A percentile compares a stretch with the other conserved stretches of the same genome.
Evolutionary conservation across 2,329 filamentous ascomycete species (phyloP).

Genomic region (Stachybotrys echinatus): DNA sequence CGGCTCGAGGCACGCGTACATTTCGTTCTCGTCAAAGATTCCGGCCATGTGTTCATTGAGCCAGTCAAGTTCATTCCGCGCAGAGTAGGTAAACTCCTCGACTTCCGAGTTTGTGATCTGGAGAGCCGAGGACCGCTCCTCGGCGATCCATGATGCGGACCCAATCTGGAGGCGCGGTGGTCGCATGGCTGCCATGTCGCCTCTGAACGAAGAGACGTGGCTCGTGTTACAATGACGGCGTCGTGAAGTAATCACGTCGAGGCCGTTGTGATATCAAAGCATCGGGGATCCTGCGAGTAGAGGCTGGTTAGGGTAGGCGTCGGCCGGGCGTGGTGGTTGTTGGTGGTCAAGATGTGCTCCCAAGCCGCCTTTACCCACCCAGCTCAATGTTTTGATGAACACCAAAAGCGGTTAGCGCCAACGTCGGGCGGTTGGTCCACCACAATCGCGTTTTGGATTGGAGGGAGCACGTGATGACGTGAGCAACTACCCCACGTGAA

Average conservation of each 20-base stretch:
- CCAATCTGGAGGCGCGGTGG: constrained; percentile 65
- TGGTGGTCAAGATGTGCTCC: constrained; percentile 9
- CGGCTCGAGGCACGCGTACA: constrained; percentile 58
- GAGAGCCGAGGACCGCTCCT: constrained; percentile 74
- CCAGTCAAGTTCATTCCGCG: constrained; percentile 94
- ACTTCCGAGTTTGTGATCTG: constrained; percentile 75
- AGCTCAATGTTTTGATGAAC: constrained; percentile 33
- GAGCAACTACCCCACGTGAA: constrained; percentile 22
- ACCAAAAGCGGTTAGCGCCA: constrained; percentile 27
- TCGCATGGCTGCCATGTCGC: constrained; percentile 39
- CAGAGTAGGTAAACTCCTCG: constrained; percentile 90
- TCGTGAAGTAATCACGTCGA: neutral
- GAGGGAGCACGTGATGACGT: neutral
- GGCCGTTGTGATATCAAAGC: constrained; percentile 9
- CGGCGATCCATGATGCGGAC: constrained; percentile 77
- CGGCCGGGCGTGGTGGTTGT: neutral
- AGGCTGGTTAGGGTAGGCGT: neutral
- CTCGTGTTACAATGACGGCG: neutral
- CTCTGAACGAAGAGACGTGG: neutral
- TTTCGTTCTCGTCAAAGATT: constrained; percentile 79
- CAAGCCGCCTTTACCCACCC: constrained; percentile 11
- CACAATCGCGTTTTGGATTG: constrained; percentile 13
- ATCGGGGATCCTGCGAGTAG: constrained; percentile 9
- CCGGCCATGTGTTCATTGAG: constrained; percentile 97
- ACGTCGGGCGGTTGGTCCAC: too few species aligned